Evolutionary conservation across 2,329 filamentous ascomycete genomes (phyloP).

Genomic region (Pseudogymnoascus sp.): DNA sequence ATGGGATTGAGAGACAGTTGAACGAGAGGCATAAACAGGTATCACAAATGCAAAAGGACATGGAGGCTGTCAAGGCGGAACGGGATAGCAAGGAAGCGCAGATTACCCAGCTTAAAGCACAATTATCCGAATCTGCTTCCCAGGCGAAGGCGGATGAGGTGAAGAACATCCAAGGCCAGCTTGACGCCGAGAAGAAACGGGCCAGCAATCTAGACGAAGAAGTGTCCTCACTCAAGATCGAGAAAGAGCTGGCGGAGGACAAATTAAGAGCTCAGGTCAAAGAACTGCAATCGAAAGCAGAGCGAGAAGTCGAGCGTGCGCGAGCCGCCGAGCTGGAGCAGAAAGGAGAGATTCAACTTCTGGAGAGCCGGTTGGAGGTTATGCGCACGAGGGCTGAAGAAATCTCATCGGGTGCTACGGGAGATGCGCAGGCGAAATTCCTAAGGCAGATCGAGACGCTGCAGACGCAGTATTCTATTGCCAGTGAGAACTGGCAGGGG

Average conservation of each 20-base stretch:
- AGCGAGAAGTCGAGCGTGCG: constrained; percentile 63
- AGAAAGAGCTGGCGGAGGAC: constrained; percentile 68
- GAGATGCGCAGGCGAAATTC: constrained; percentile 81
- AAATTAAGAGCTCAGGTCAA: constrained; percentile 61
- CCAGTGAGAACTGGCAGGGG: constrained; percentile 95
- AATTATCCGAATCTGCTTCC: constrained; percentile 60
- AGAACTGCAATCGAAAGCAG: constrained; percentile 65
- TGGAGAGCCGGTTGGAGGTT: constrained; percentile 85
- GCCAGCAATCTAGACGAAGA: constrained; percentile 49
- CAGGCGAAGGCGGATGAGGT: constrained; percentile 59
- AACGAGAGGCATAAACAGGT: constrained; percentile 47
- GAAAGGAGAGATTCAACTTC: constrained; percentile 64
- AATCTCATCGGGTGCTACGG: constrained; percentile 70
- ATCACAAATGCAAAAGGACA: constrained; percentile 45
- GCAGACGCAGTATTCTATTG: constrained; percentile 89
- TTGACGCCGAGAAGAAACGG: constrained; percentile 57
- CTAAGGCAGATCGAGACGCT: constrained; percentile 90
- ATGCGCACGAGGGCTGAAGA: constrained; percentile 83
- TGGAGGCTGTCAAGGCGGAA: constrained; percentile 56
- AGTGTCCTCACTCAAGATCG: constrained; percentile 60
- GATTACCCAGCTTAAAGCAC: constrained; percentile 60
- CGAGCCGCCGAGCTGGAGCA: constrained; percentile 66
- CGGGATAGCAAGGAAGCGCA: constrained; percentile 54
- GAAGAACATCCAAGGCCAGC: constrained; percentile 57
- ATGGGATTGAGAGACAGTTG: constrained; percentile 48